Conservation (phyloP, 495 filamentous ascomycete genomes). For the Tuber melanosporum region DNA sequence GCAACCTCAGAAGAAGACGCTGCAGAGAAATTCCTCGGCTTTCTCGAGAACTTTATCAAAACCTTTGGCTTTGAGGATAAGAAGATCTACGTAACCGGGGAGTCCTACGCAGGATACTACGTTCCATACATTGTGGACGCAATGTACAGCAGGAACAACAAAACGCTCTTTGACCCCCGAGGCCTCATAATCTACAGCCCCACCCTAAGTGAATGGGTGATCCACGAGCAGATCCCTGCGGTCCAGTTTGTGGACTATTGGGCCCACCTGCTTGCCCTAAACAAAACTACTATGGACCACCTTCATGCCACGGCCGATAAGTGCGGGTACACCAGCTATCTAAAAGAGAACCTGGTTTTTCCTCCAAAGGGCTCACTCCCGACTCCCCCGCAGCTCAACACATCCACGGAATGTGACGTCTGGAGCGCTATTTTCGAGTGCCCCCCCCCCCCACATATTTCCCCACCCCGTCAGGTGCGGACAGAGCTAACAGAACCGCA, state of each 20-base stretch:
- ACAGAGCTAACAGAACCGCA: slow-evolving; percentile 11
- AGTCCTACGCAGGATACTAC: slow-evolving; percentile 69
- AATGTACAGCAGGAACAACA: slow-evolving; percentile 65
- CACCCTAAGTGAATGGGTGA: slow-evolving; percentile 50
- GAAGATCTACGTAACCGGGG: slow-evolving; percentile 63
- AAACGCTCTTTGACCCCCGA: slow-evolving; percentile 58
- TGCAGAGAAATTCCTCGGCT: slow-evolving; percentile 61
- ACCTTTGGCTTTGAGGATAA: slow-evolving; percentile 58
- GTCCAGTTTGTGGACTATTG: slow-evolving; percentile 61
- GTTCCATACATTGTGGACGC: slow-evolving; percentile 69
- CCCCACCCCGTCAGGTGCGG: not conserved
- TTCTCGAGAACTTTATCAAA: slow-evolving; percentile 63
- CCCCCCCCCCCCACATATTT: not conserved
- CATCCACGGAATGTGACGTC: slow-evolving; percentile 16
- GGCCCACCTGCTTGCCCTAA: slow-evolving; percentile 56
- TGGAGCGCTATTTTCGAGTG: slow-evolving; percentile 30
- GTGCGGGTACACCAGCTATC: slow-evolving; percentile 62
- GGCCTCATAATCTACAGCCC: slow-evolving; percentile 67
- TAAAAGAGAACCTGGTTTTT: slow-evolving; percentile 58
- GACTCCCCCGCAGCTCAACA: slow-evolving; percentile 11
- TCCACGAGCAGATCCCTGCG: slow-evolving; percentile 52
- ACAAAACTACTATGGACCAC: slow-evolving; percentile 56
- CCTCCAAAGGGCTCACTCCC: slow-evolving; percentile 61
- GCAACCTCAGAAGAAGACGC: slow-evolving; percentile 60
- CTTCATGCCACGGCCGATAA: slow-evolving; percentile 52